Base-by-base conservation (phyloP, 2,329 filamentous ascomycete species). In the Verticillium longisporum region DNA sequence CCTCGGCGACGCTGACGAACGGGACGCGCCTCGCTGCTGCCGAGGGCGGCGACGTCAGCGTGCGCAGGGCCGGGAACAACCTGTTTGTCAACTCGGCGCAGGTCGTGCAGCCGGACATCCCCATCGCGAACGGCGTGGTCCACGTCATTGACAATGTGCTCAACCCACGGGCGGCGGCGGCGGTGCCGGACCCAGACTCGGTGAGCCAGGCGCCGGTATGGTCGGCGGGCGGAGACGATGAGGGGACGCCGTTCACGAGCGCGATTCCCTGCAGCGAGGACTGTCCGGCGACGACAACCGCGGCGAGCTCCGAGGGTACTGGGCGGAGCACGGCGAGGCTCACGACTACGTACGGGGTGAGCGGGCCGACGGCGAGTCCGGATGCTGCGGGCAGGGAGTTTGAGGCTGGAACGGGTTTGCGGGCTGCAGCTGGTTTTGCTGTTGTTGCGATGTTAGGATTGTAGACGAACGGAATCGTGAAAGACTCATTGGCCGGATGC, bases 111-210 rank as follows among this genome's bases (percentile, higher is more conserved):
- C 73, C 79, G 1, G 81, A 86, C 65, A 77, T 84, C 36, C 72
- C 87, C 15, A 70, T 84, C 56, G 78, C 80, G 60, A 86, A 86
- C 66, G 84, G 84, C 45, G 81, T 86, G 57, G 70, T 85, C 21
- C 84, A 87, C 69, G 74, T 86, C 55, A 76, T 86, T 61, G 83
- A 87, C 68, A 77, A 75, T 61, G 78, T 82, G 7, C 71, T 83
- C 34, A 82, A 79, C 67, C 80, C 78, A 1, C 69, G 77, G 41
- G 73, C 69, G 4, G 61, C 72, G 14, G 66, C 65, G 2, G 71
- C 68, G 3, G 61, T 64, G 31, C 79, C 78, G 0, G 71, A 81
- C 56, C 73, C 75, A 6, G 69, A 68, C 3, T 64, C 71, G 1
- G 68, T 67, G 31, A 73, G 71, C 4, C 73, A 78, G 45, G 64